Evolutionary conservation across 2,329 filamentous ascomycete species (phyloP).

Genomic region (Ceratocystiopsis brevicomis): DNA sequence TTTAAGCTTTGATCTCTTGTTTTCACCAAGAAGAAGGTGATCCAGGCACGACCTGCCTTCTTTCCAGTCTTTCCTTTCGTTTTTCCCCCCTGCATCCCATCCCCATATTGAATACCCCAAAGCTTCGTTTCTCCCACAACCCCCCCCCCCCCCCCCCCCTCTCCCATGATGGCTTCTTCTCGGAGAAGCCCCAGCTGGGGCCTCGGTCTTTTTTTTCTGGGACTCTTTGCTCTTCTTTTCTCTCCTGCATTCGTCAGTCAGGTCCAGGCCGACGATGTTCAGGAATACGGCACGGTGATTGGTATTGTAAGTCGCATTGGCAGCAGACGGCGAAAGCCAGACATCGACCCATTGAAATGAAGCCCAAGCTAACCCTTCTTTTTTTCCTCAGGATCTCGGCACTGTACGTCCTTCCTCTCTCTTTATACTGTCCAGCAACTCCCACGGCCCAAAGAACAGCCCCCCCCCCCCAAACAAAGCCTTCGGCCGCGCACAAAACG

Average conservation of each 20-base stretch:
- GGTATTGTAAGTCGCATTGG: conserved; percentile 46
- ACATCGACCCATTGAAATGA: too few species aligned
- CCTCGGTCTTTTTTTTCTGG: conserved; percentile 70
- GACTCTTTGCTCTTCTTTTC: conserved; percentile 83
- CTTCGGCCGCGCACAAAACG: not conserved
- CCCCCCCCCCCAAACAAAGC: too few species aligned
- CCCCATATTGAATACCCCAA: not conserved
- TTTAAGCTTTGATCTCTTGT: not conserved
- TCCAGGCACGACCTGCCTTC: not conserved
- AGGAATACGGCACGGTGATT: conserved; percentile 75
- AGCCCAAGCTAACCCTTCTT: conserved; percentile 9
- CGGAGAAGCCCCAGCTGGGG: conserved; percentile 7
- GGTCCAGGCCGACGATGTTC: conserved; percentile 52
- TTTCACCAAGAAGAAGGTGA: too few species aligned
- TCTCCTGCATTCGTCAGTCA: conserved; percentile 69
- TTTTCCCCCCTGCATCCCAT: conserved; percentile 1
- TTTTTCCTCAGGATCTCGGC: conserved; percentile 42
- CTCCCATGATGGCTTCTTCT: conserved; percentile 8
- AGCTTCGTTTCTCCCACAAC: not conserved
- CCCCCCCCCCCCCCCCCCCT: too few species aligned
- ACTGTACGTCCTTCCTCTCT: conserved; percentile 24
- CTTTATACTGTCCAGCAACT: too few species aligned
- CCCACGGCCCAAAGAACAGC: too few species aligned
- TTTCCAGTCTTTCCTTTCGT: conserved; percentile 1
- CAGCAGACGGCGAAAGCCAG: too few species aligned